phyloP scores from a whole-genome alignment of 23 red algal species.

The Gracilaria vermiculophylla region DNA sequence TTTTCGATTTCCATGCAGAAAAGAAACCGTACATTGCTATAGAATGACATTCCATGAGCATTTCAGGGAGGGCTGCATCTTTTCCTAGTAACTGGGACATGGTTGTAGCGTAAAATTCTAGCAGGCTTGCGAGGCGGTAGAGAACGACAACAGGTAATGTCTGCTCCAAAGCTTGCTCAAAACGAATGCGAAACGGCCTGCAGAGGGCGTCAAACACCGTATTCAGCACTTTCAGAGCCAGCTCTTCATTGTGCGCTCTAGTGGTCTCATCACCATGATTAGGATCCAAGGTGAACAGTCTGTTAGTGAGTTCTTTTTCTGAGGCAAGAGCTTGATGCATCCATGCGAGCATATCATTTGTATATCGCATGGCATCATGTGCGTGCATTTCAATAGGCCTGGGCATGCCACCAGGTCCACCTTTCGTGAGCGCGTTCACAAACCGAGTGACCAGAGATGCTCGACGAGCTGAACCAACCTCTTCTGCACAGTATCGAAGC shows the following conservation, averaged over 20 bases:
- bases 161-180: slow-evolving; percentile 77
- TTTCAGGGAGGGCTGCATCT: slow-evolving; percentile 67
- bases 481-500: slow-evolving; percentile 70
- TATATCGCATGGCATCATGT: slow-evolving; percentile 87
- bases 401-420: slow-evolving; percentile 64
- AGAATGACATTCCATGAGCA: slow-evolving; percentile 74
- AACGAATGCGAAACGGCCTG: slow-evolving; percentile 84
- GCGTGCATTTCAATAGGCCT: slow-evolving; percentile 86
- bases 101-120: slow-evolving; percentile 83
- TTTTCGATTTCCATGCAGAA: slow-evolving; percentile 72
- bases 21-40: slow-evolving; percentile 84
- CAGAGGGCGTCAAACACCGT: slow-evolving; percentile 90
- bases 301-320: slow-evolving; percentile 71
- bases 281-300: slow-evolving; percentile 48
- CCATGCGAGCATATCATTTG: slow-evolving; percentile 97
- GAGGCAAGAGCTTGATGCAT: slow-evolving; percentile 86
- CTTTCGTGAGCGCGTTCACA: slow-evolving; percentile 73
- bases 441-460: slow-evolving; percentile 75
- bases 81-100: slow-evolving; percentile 66
- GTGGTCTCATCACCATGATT: slow-evolving; percentile 34
- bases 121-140: slow-evolving; percentile 78
- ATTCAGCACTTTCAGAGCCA: slow-evolving; percentile 71
- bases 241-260: slow-evolving; percentile 39
- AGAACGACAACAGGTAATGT: slow-evolving; percentile 70
- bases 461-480: slow-evolving; percentile 72